Conservation (phyloP, 805 yeast species). For the Cyberlindnera euphorbiae region DNA sequence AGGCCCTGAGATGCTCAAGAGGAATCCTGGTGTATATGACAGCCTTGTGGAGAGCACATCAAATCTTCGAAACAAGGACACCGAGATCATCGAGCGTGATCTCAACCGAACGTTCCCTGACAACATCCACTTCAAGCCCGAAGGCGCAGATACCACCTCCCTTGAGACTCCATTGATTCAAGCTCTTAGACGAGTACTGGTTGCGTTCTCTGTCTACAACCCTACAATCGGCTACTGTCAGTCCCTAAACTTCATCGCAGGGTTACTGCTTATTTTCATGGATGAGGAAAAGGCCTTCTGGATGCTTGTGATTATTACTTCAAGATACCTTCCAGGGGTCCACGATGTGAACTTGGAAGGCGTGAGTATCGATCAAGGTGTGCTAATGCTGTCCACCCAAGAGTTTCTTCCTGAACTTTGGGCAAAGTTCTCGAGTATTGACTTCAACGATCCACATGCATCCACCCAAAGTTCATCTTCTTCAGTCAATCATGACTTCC, state of each 20-base stretch:
- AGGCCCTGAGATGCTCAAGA: constrained; percentile 68
- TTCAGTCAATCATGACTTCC: constrained; percentile 37
- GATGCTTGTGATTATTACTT: constrained; percentile 91
- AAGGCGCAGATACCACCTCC: constrained; percentile 19
- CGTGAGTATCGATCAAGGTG: constrained; percentile 93
- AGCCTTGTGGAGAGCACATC: constrained; percentile 55
- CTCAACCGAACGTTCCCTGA: constrained; percentile 94
- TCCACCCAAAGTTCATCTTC: background rate
- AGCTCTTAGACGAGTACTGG: constrained; percentile 72
- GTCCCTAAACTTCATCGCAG: constrained; percentile 88
- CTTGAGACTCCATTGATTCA: constrained; percentile 65
- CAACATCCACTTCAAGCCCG: constrained; percentile 68
- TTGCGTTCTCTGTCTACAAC: constrained; percentile 78
- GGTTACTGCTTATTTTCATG: constrained; percentile 76
- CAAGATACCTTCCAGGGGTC: constrained; percentile 80
- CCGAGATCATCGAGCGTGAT: constrained; percentile 93
- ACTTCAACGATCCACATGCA: constrained; percentile 32
- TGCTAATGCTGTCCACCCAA: constrained; percentile 76
- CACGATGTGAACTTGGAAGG: constrained; percentile 91
- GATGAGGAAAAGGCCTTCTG: constrained; percentile 90
- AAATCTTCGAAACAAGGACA: constrained; percentile 58
- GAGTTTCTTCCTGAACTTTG: constrained; percentile 84
- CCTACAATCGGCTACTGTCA: constrained; percentile 96
- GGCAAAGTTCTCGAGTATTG: constrained; percentile 39
- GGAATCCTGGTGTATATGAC: constrained; percentile 72